Evolutionary conservation across 257 asterid species (phyloP), one percentile per base, ranked within the genome.

Genomic region (Jaltomata sinuosa): DNA sequence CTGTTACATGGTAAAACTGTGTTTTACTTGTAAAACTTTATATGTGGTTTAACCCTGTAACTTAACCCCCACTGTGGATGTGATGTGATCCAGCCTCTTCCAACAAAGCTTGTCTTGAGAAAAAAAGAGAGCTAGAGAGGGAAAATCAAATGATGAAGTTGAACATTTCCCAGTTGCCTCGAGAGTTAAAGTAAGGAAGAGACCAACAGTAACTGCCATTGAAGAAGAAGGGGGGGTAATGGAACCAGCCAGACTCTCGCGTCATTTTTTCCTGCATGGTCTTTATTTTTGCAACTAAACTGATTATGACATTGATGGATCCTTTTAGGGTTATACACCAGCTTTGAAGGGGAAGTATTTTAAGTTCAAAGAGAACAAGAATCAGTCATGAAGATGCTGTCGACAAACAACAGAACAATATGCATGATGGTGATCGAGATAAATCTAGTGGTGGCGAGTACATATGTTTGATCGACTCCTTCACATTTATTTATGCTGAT

Each of bases 61-160:
- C 45, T 77, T 77, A 19, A 38, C 36, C 32, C 57, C 59, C n/a
- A 49, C 45, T n/a, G 29, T 45, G 82, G 62, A 49, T 76, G 36
- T 69, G 54, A 78, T 54, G 68, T 78, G 36, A 25, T 85, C 83
- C 86, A 94, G 98, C 98, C 94, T 77, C 88, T 90, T 81, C 91
- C 93, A 9, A 90, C 92, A 16, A 90, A 86, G 84, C 93, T 90
- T 72, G 82, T 88, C 38, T 76, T 90, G 83, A 90, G 97, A 87
- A 95, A 94, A n/a, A 87, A 95, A 95, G 91, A 91, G 97, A 71
- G 97, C 97, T 1, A 89, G 89, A 85, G 98, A 94, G 40, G 98
- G 97, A 76, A 95, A 95, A 86, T 89, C 97, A 54, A 87, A 83
- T 4, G 97, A 94, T 4, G 97, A 94, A 85, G 87, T 88, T 14